phyloP scores from a whole-genome alignment of 78 protist genomes.

The Dictyostelium intermedium region DNA sequence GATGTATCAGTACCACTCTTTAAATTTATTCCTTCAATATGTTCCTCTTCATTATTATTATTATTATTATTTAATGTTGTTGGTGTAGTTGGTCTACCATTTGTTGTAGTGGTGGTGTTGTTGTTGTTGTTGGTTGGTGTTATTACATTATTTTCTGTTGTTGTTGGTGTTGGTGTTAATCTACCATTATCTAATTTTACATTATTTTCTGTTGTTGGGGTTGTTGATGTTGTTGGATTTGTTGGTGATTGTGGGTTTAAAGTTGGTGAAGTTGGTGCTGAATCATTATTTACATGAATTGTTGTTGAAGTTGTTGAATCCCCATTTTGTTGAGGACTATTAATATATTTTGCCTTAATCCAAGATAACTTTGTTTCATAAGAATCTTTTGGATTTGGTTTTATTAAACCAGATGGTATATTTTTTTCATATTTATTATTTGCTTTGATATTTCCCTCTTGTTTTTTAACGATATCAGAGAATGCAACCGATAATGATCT shows the following conservation, averaged over 20 bases:
- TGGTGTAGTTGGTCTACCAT: not conserved
- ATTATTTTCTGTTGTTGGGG: too few species aligned
- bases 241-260: not conserved
- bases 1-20: constrained; percentile 1
- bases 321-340: not conserved
- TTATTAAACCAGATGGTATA: not conserved
- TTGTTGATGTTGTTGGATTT: not conserved
- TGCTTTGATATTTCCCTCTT: constrained; percentile 19
- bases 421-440: constrained; percentile 46
- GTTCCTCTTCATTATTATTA: not conserved
- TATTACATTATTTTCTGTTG: not conserved
- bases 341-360: constrained; percentile 57
- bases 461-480: not conserved
- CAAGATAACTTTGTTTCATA: constrained; percentile 40
- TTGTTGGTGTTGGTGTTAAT: not conserved
- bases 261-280: constrained; percentile 8
- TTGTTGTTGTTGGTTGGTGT: not conserved
- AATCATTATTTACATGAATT: not conserved
- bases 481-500: constrained; percentile 6
- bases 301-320: not conserved
- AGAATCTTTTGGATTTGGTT: constrained; percentile 40
- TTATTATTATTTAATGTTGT: not conserved
- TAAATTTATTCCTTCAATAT: not conserved
- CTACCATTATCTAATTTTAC: constrained; percentile 10
- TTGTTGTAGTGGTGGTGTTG: not conserved